phyloP scores from a whole-genome alignment of 1,139 yeast genomes.

The Magnusiomyces tetraspermus region DNA sequence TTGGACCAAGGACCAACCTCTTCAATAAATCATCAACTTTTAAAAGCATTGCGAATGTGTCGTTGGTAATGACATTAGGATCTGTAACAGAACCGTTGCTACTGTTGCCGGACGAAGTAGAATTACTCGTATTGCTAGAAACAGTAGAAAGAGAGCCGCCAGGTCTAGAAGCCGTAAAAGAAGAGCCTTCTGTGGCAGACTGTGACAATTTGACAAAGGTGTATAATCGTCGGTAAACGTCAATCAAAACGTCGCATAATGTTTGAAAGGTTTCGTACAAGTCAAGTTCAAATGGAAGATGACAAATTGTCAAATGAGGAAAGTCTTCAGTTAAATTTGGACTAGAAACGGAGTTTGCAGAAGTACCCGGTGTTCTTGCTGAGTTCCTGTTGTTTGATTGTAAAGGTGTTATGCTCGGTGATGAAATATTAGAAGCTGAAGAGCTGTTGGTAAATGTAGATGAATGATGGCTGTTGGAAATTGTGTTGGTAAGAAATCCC shows the following conservation, averaged over 20 bases:
- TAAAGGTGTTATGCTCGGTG: background rate
- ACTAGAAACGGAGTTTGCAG: constrained; percentile 1
- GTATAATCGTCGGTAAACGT: constrained; percentile 22
- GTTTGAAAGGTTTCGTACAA: constrained; percentile 25
- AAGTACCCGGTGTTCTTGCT: background rate
- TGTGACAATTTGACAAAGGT: constrained; percentile 10
- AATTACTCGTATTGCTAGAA: too few relatives aligned
- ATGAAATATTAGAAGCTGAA: background rate
- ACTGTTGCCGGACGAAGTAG: background rate
- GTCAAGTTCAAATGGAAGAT: constrained; percentile 28
- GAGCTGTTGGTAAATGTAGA: background rate
- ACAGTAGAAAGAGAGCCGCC: background rate
- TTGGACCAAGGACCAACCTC: constrained; percentile 22
- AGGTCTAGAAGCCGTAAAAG: background rate
- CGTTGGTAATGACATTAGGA: constrained; percentile 12
- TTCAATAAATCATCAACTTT: constrained; percentile 25
- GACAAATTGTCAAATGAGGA: constrained; percentile 20
- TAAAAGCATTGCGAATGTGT: constrained; percentile 20
- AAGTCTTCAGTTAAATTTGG: constrained; percentile 14
- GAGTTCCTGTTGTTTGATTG: background rate
- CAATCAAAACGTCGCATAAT: constrained; percentile 25
- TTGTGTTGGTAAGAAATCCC: background rate
- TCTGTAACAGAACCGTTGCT: background rate
- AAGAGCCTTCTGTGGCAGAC: too few relatives aligned
- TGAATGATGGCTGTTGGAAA: background rate